Evolutionary conservation across 805 yeast genomes (phyloP), one percentile per base, ranked within the genome.

Genomic region (Kodamaea kaohsiungensis): DNA sequence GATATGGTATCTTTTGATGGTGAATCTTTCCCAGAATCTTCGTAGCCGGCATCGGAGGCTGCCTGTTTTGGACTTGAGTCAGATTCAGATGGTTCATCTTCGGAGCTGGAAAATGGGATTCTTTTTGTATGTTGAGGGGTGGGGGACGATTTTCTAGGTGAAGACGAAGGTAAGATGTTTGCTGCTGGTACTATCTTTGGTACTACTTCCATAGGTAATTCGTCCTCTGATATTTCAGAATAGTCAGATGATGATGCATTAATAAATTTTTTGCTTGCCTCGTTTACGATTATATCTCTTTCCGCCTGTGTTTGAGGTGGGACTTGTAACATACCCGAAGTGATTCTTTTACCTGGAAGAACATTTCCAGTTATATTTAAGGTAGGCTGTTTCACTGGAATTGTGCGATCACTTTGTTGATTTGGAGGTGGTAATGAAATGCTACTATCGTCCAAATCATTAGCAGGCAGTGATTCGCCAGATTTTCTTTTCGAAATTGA

Each of bases 291-390:
- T 6, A 60, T 63, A 19, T 59, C 60, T 13, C 59, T 59, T 19
- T 67, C 71, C n/a, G 65, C 48, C 51, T 63, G 68, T 1, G 72
- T 54, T 38, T 67, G 71, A 8, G 65, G 59, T 1, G 79, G 79
- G 15, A 66, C 61, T 35, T 58, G 65, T 27, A 75, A 64, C 80
- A 75, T 75, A 3, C 80, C 80, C 1, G 78, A 73, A 8, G 79
- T 75, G 37, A 75, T 72, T 25, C 78, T 61, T 18, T 57, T 55
- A 1, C 13, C 48, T 16, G 47, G 35, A 16, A 30, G 47, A n/a
- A 39, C 35, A 18, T 13, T 22, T 3, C 40, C 45, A 10, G 51
- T 42, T 19, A 17, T 17, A 16, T 7, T 40, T 40, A 17, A 25
- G 8, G 27, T 35, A 15, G 51, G 52, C 25, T 58, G 55, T 53